Percentiles rank a stretch among this genome's conserved stretches.
phyloP scores from a whole-genome alignment of 1,139 yeast species.

The Saccharomyces pastorianus region DNA sequence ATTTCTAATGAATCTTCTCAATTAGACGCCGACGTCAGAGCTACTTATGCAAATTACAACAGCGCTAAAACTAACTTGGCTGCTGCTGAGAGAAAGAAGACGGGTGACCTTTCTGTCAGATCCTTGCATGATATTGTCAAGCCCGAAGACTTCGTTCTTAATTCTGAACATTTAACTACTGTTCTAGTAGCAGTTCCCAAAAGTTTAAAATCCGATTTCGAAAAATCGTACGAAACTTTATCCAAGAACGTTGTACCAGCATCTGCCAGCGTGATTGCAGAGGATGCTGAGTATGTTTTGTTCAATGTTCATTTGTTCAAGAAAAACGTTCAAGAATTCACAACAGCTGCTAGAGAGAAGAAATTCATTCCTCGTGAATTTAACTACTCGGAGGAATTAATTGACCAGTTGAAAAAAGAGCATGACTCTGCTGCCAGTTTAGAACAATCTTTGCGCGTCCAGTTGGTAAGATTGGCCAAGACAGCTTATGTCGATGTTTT shows the following conservation, averaged over 20 bases:
- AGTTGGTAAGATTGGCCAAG: conserved; percentile 70
- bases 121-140: conserved; percentile 84
- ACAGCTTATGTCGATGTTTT: conserved; percentile 84
- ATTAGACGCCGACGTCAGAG: conserved; percentile 75
- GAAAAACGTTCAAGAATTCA: conserved; percentile 65
- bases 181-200: conserved; percentile 83
- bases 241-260: conserved; percentile 85
- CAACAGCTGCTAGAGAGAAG: conserved; percentile 65
- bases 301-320: conserved; percentile 80
- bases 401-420: conserved; percentile 68
- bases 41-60: conserved; percentile 61
- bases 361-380: conserved; percentile 94
- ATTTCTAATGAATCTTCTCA: conserved; percentile 73
- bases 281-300: conserved; percentile 66
- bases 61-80: conserved; percentile 75
- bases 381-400: conserved; percentile 69
- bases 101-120: conserved; percentile 86
- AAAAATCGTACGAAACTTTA: conserved; percentile 64
- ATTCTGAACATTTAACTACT: conserved; percentile 79
- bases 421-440: conserved; percentile 64
- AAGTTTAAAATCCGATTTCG: conserved; percentile 49
- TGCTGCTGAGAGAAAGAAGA: conserved; percentile 86
- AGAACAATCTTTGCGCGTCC: conserved; percentile 69
- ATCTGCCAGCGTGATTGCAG: conserved; percentile 60
- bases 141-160: conserved; percentile 74